Evolutionary conservation across 441 rosid species (phyloP), one percentile per base, ranked within the genome.

Genomic region (Populus tomentosa): DNA sequence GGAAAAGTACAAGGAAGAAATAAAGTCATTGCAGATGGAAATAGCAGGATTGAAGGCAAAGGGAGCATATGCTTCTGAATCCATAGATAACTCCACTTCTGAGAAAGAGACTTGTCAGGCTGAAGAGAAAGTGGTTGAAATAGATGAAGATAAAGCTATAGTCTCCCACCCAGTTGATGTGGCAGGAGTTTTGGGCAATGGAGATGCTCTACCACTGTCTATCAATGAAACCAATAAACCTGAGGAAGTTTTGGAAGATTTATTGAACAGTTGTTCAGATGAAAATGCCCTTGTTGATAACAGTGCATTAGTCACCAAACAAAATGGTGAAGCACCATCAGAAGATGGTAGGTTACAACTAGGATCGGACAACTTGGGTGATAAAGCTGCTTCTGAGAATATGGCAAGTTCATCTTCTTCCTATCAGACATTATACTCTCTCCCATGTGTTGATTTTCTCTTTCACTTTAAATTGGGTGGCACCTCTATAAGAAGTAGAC

Each of bases 41-140:
- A 78, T 88, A 73, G 93, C 85, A 80, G 87, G 80, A 77, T 84
- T 89, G 79, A 85, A 84, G 80, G 81, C 76, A 26, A 83, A 83
- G 70, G 66, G 72, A 33, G 74, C 74, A 73, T 71, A 72, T 81
- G 73, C 81, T 73, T 77, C 84, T 11, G 80, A 75, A 77, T 80
- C 87, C 80, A 67, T 80, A 68, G 84, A 73, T 82, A 79, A 86
- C 67, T 65, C 63, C 68, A 68, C 74, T 79, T 69, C 80, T 80
- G 88, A 88, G 79, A 83, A 82, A 82, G 89, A 81, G 56, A 77
- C 82, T 50, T 66, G 79, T n/a, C 88, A 81, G 81, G 84, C 80
- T 74, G 93, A 89, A 83, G 95, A 88, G 77, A 85, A 77, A 83
- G 88, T 83, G 73, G 90, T 87, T 80, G 92, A 89, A 87, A 84